Evolutionary conservation across 176 grass and related monocot species (phyloP), one percentile per base, ranked within the genome.

Genomic region (Carex pumila): DNA sequence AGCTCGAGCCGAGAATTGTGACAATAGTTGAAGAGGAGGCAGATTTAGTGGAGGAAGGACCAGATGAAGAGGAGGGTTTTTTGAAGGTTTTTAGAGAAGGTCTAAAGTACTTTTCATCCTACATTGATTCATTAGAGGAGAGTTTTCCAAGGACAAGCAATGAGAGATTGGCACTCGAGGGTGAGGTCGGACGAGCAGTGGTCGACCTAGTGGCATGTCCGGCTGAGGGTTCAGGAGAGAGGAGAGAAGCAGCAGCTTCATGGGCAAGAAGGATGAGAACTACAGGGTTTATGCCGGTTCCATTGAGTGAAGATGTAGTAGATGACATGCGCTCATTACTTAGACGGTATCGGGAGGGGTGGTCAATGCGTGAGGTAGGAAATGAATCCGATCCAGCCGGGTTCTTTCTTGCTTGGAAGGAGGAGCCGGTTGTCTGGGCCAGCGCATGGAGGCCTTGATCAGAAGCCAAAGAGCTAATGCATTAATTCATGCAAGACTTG

Each of bases 1-100:
- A 79, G 4, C 93, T 99, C 12, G 89, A 91, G 22, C 97, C 97
- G 11, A 88, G 91, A 37, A 84, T 99, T 32, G 85, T 99, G 47
- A 99, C 97, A 2, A 86, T 99, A 18, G 87, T 99, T 2, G 97
- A 99, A 80, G 97, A 99, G 85, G 97, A 99, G 88, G 97, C 91
- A 1, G 93, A 99, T 74, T 92, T 99, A 32, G 85, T 87, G 63
- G 85, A 80, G 17, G 85, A 85, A 70, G 87, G 85, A 22, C 54
- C 54, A 7, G 93, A 99, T 66, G 85, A 88, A 65, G 97, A 89
- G 81, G 91, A 88, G 7, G 86, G 75, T 2, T 99, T 96, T 92
- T 14, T 96, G 55, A 99, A 90, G 90, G 91, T 93, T 15, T 99
- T 99, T 86, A 41, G 61, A 45, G 97, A 99, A 84, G 92, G 90